A percentile compares a stretch with the other conserved stretches of the same genome.
These are phyloP conservation scores for Phialophora macrospora DNA, from an alignment of 2,329 filamentous ascomycete species.

Conservation along the genomic window DNA sequence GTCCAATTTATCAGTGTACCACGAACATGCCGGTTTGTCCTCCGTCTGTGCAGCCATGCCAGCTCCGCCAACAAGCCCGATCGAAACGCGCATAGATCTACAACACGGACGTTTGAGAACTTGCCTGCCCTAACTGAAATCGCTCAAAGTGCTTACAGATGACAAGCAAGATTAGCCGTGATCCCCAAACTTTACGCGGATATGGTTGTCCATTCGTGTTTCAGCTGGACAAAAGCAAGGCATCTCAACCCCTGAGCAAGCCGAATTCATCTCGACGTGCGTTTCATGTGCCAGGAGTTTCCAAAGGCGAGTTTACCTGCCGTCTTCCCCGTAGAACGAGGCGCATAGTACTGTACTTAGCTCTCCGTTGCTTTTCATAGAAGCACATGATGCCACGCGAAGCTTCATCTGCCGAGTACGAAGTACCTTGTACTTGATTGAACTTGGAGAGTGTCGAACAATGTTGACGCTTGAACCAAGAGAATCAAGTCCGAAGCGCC, in stretches of 20 bases:
- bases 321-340: slow-evolving; percentile 1
- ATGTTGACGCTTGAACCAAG: not conserved
- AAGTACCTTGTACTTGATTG: too few relatives aligned
- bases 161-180: slow-evolving; percentile 16
- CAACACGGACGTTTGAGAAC: slow-evolving; percentile 11
- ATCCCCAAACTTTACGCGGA: slow-evolving; percentile 2
- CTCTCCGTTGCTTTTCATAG: slow-evolving; percentile 5
- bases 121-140: not conserved
- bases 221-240: slow-evolving; percentile 4
- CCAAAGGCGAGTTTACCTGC: slow-evolving; percentile 7
- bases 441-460: not conserved
- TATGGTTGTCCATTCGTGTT: slow-evolving; percentile 1
- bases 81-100: slow-evolving; percentile 8
- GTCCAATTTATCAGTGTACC: not conserved
- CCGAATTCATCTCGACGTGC: not conserved
- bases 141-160: not conserved
- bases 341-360: not conserved
- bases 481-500: not conserved
- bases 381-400: not conserved
- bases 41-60: slow-evolving; percentile 1
- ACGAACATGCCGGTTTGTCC: not conserved
- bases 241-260: not conserved
- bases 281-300: slow-evolving; percentile 14
- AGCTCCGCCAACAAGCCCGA: not conserved
- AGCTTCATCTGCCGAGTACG: not conserved